Evolutionary conservation across 169 alveolate species (phyloP), one percentile per base, ranked within the genome.

Genomic region (Besnoitia besnoiti): DNA sequence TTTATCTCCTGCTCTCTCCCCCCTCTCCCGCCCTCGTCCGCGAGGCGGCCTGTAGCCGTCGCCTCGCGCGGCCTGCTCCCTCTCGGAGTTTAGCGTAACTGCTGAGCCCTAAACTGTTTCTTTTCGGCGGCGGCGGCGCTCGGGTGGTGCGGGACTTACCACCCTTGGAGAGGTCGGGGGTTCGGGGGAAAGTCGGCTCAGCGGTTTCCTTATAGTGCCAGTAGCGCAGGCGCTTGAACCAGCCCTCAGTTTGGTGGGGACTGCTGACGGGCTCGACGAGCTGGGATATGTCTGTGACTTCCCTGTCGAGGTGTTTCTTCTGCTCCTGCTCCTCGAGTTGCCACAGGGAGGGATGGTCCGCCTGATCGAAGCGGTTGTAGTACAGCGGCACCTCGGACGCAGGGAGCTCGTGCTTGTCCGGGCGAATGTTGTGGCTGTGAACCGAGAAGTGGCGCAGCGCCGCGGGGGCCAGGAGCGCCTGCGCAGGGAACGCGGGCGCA

Each of bases 181-280:
- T 95, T 50, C 97, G 88, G 40, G 98, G 98, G 92, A 97, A 97
- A 24, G 95, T 95, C 2, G 98, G 98, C 89, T 97, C 98, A 90
- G 97, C 96, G n/a, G 96, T 96, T 92, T 95, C 96, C 67, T 96
- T 96, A 90, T 97, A 97, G 89, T 97, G 98, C 46, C 97, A 97
- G 91, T 96, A 96, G 27, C 97, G 94, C 27, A 96, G 94, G 73
- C 96, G 93, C 46, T 94, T 96, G 35, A 94, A 61, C 89, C 92
- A 94, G 37, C 96, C 97, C 76, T 95, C 93, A 90, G 92, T 88
- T 85, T 96, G 97, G 35, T 97, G 97, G 62, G 97, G 98, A 73
- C 95, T 97, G 94, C 96, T 95, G 51, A 97, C 95, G 24, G 96
- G 95, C 75, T 92, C 85, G 44, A 97, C 96, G 77, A 96, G 94